These are phyloP conservation scores for Aspergillus carbonarius DNA, from an alignment of 2,329 filamentous ascomycete species.

Conservation along the genomic window DNA sequence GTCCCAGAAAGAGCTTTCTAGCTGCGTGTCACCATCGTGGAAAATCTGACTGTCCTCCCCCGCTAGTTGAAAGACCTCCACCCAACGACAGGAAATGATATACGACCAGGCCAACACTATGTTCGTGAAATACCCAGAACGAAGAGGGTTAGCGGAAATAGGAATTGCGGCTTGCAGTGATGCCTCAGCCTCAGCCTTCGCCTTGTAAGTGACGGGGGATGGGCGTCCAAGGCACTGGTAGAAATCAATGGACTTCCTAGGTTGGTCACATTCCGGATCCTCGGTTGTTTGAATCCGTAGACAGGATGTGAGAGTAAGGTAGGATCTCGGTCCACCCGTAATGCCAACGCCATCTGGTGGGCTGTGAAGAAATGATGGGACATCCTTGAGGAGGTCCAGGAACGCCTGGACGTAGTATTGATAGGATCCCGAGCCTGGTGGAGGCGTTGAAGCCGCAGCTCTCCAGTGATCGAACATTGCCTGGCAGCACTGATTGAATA, in stretches of 20 bases:
- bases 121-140: slow-evolving; percentile 9
- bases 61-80: slow-evolving; percentile 18
- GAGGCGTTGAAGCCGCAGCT: not conserved
- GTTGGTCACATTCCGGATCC: not conserved
- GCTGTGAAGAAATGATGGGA: slow-evolving; percentile 9
- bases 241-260: slow-evolving; percentile 4
- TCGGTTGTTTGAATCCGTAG: slow-evolving; percentile 1
- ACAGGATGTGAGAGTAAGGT: not conserved
- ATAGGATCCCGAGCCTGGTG: not conserved
- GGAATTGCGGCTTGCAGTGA: not conserved
- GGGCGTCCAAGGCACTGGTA: slow-evolving; percentile 2
- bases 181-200: not conserved
- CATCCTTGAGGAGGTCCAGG: slow-evolving; percentile 12
- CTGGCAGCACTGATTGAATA: slow-evolving; percentile 10
- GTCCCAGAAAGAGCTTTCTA: slow-evolving; percentile 6
- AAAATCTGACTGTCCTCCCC: slow-evolving; percentile 14
- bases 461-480: slow-evolving; percentile 8
- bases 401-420: slow-evolving; percentile 5
- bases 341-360: not conserved
- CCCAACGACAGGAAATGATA: slow-evolving; percentile 24
- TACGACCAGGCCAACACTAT: slow-evolving; percentile 22
- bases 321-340: not conserved
- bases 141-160: not conserved
- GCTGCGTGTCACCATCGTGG: slow-evolving; percentile 4
- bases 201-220: not conserved